Conservation (phyloP, 1,284 basidiomycete genomes). For the Leccinum pallidistipes region DNA sequence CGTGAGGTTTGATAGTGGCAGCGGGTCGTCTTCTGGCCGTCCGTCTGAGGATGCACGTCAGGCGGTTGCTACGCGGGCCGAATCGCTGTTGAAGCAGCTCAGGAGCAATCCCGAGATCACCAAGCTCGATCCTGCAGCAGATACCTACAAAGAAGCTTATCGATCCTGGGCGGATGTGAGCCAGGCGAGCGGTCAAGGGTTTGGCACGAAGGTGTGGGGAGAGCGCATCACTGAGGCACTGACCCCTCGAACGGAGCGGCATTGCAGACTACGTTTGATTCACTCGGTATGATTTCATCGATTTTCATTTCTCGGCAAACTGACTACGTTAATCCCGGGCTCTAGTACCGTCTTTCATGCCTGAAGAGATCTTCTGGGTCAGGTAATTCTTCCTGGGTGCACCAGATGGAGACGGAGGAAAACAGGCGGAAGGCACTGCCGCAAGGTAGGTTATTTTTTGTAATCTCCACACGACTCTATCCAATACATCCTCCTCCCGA, state of each 20-base stretch:
- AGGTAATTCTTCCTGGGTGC: conserved; percentile 89
- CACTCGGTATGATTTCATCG: conserved; percentile 50
- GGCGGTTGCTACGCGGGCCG: no score
- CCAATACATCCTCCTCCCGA: conserved; percentile 6
- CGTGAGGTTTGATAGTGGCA: no score
- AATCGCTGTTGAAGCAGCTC: no score
- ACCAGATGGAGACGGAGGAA: conserved; percentile 85
- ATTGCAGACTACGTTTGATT: conserved; percentile 58
- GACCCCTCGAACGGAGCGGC: conserved; percentile 55
- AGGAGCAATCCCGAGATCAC: no score
- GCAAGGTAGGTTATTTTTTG: conserved; percentile 40
- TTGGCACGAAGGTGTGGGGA: conserved; percentile 57
- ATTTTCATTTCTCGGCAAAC: no score
- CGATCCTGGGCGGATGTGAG: conserved; percentile 53
- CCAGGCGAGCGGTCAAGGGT: conserved; percentile 52
- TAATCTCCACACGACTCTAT: conserved; percentile 1
- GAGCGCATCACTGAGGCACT: conserved; percentile 51
- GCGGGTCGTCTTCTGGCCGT: no score
- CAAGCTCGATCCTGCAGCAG: no score
- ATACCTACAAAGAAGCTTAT: conserved; percentile 60
- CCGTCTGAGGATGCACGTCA: no score
- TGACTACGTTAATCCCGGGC: neutral
- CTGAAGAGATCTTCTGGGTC: conserved; percentile 80
- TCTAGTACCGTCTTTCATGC: conserved; percentile 71
- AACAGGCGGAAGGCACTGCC: conserved; percentile 36